Evolutionary conservation across 2,329 filamentous ascomycete species (phyloP), one percentile per base, ranked within the genome.

Genomic region (Pseudonectria buxi): DNA sequence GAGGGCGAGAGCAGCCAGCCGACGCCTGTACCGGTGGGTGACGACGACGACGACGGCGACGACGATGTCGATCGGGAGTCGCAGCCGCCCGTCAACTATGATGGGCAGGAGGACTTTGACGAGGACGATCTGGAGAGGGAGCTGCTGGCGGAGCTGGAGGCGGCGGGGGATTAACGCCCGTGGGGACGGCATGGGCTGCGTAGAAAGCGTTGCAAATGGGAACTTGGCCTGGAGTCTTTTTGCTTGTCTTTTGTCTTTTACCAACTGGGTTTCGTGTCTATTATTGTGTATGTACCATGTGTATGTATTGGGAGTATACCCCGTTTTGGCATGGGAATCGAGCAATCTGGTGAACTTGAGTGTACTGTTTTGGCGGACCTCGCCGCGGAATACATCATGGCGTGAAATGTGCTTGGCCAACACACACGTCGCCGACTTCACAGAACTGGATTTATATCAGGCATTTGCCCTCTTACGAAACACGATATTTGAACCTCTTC

Each of bases 101-200:
- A 56, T n/a, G 54, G 57, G 27, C 55, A 56, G 7, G 57, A 58
- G n/a, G 67, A 67, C 28, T 59, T 66, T 33, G 67, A 69, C 29
- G 71, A 74, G 9, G 72, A 73, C 35, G 77, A 80, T 47, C 58
- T 81, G 32, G 80, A 81, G 56, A 72, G 75, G 26, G 78, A 81
- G 48, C 65, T 83, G 54, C 62, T 78, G 50, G 76, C 76, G 2
- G 78, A 75, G 44, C 62, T 80, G 44, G 74, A 78, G 47, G 57
- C 58, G 12, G 54, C 54, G 14, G 54, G 48, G 24, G 55, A 50
- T 16, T 55, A 36, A 50, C 12, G n/a, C n/a, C n/a, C 14, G 27
- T 30, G 22, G 15, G 28, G 39, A 26, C 28, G 24, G 30, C 35
- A 33, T 40, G 24, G 26, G 32, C 30, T 37, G 30, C 35, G 37